Base-by-base conservation (phyloP, 106 monocot species). In the Allium fistulosum region DNA sequence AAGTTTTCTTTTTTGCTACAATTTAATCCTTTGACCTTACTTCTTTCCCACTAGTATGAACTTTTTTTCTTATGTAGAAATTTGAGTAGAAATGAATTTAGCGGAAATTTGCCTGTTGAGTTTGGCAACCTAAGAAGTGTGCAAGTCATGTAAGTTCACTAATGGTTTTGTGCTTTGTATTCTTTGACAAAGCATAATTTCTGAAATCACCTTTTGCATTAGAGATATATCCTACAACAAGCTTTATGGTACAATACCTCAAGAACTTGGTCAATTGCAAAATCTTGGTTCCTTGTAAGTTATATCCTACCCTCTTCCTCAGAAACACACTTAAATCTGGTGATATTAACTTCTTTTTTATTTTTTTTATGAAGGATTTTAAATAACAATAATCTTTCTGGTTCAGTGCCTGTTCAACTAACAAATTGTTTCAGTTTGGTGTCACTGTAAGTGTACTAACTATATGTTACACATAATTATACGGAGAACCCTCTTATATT, bases 51-150 rank as follows among this genome's bases (percentile, higher is more conserved):
- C 4, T 55, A 3, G 11, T 55, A 12, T 55, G 53, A 51, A 4
- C 16, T 16, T 49, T n/a, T 18, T 56, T 9, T 11, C 10, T 65
- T 10, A 74, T 8, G 13, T 51, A 99, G 99, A 74, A 93, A 93
- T 70, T 68, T 99, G 70, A 99, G 99, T 70, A 79, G 74, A 66
- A 99, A 99, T 63, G 51, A 74, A 57, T 75, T 99, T 45, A 71
- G 17, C 74, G 90, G 87, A 50, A 51, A 52, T 56, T 48, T 93
- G 17, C 93, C 99, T 58, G 74, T 75, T 10, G 99, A 99, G 75
- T 93, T 99, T 69, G 90, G 92, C 9, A 93, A 93, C 71, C 84
- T 99, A 50, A 87, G 99, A 79, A 99, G 99, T 70, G 82, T 93
- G 62, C 90, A 93, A 90, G 71, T 90, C 71, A 80, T 99, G 99